These are phyloP conservation scores for Thalassiosira mediterranea DNA, from an alignment of 352 stramenopile species.

Conservation along the genomic window DNA sequence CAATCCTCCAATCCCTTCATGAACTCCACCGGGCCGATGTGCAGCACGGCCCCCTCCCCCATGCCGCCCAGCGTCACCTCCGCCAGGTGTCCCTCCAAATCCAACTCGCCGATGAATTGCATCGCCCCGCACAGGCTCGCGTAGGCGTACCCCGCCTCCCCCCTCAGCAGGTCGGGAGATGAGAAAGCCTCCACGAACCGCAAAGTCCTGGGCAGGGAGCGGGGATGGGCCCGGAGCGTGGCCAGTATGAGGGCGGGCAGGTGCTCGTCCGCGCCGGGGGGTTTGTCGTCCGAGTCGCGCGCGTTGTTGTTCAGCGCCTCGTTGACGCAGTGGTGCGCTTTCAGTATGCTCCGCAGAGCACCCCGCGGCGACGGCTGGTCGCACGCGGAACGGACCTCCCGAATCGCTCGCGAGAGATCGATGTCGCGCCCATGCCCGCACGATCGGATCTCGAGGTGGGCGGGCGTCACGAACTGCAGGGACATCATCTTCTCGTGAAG, in stretches of 20 bases:
- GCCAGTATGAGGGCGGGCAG: conserved; percentile 77
- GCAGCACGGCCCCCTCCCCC: conserved; percentile 47
- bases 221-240: conserved; percentile 57
- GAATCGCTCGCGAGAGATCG: conserved; percentile 47
- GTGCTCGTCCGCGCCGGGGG: conserved; percentile 73
- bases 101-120: conserved; percentile 72
- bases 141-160: conserved; percentile 77
- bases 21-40: conserved; percentile 67
- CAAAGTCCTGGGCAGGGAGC: conserved; percentile 52
- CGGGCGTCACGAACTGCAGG: conserved; percentile 74
- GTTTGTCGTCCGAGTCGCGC: conserved; percentile 22
- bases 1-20: conserved; percentile 54
- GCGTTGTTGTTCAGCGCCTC: conserved; percentile 51
- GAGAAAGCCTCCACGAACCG: conserved; percentile 75
- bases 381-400: conserved; percentile 57
- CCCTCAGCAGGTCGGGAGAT: conserved; percentile 49
- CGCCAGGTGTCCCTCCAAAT: conserved; percentile 47
- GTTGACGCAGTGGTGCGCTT: conserved; percentile 63
- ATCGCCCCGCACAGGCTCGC: conserved; percentile 79
- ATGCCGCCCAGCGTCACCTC: conserved; percentile 34
- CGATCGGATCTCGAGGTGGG: conserved; percentile 78
- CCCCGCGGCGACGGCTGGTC: conserved; percentile 66
- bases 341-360: conserved; percentile 68
- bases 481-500: conserved; percentile 50
- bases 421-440: conserved; percentile 39